These are phyloP conservation scores for Poteriospumella lacustris DNA, from an alignment of 108 stramenopile genomes.

Conservation along the genomic window DNA sequence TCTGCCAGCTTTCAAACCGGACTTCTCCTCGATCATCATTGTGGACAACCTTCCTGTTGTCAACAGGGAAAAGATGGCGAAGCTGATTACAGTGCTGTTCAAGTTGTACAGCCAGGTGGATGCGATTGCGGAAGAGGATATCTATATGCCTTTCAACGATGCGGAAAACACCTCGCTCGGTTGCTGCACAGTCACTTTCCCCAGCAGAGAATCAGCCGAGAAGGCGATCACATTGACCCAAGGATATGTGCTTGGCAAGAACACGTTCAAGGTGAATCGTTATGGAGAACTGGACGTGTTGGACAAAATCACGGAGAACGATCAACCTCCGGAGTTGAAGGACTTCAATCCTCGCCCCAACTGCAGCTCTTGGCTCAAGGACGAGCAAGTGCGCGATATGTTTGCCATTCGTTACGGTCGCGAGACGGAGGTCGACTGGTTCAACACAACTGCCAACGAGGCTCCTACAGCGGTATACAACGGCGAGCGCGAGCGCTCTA, in stretches of 20 bases:
- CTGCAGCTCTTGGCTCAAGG: constrained; percentile 78
- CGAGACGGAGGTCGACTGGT: constrained; percentile 85
- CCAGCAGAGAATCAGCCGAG: constrained; percentile 60
- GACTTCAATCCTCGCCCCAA: constrained; percentile 78
- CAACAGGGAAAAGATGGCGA: background rate
- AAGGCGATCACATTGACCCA: constrained; percentile 57
- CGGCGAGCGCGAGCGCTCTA: constrained; percentile 81
- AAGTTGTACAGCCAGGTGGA: background rate
- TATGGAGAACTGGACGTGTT: constrained; percentile 68
- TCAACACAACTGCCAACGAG: constrained; percentile 57
- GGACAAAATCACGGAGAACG: constrained; percentile 56
- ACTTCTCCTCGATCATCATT: constrained; percentile 18
- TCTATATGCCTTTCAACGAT: constrained; percentile 25
- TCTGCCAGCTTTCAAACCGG: constrained; percentile 15
- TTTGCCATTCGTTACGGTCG: constrained; percentile 74
- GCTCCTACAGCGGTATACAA: constrained; percentile 81
- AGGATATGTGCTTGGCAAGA: constrained; percentile 73
- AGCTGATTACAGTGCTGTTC: background rate
- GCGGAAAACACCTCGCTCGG: constrained; percentile 42
- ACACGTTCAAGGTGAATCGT: constrained; percentile 58
- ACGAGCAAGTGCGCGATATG: constrained; percentile 80
- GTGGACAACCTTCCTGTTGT: constrained; percentile 16
- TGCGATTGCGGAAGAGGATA: background rate
- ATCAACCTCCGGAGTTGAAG: constrained; percentile 66
- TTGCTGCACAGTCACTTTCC: constrained; percentile 74